Evolutionary conservation across 305 asterid species (phyloP), one percentile per base, ranked within the genome.

Genomic region (Fraxinus angustifolia): DNA sequence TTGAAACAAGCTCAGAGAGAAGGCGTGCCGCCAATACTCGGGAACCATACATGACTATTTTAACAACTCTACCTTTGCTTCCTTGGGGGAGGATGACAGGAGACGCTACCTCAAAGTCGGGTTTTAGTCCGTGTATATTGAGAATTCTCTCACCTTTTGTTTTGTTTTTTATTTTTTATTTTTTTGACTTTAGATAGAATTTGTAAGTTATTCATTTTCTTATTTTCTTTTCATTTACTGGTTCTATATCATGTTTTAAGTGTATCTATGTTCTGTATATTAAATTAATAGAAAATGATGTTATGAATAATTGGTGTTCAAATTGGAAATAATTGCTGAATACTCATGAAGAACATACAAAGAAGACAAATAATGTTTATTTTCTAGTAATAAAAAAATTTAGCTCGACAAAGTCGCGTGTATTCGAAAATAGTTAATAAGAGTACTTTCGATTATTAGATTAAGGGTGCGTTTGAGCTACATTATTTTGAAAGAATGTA

Each of bases 1-100:
- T 73, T 31, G 75, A 71, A 84, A 82, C 85, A 81, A 81, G 81
- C 45, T 67, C 82, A 83, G 78, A 70, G 71, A 75, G 65, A 84
- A 30, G 85, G 72, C 23, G 85, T 80, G 68, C 4, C 42, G 1
- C 45, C 84, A 34, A 78, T 72, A 50, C 73, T n/a, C 48, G 86
- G 85, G 79, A 81, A 83, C 40, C 74, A 42, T 26, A 79, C 75
- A 5, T 68, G 72, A 79, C 34, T 78, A 83, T 40, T 40, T 74
- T 77, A 76, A 79, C 78, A 75, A 68, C 75, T 76, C 28, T 80
- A 48, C 78, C 62, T 75, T 26, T 72, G 82, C 30, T 58, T 26
- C 56, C 70, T 79, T 5, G 62, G 65, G 65, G 26, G 30, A 81
- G 62, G 34, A 8, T 68, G 79, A 23, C 80, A 6, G 21, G 26